These are phyloP conservation scores for Xylaria arbuscula DNA, from an alignment of 2,329 filamentous ascomycete genomes.

Conservation along the genomic window DNA sequence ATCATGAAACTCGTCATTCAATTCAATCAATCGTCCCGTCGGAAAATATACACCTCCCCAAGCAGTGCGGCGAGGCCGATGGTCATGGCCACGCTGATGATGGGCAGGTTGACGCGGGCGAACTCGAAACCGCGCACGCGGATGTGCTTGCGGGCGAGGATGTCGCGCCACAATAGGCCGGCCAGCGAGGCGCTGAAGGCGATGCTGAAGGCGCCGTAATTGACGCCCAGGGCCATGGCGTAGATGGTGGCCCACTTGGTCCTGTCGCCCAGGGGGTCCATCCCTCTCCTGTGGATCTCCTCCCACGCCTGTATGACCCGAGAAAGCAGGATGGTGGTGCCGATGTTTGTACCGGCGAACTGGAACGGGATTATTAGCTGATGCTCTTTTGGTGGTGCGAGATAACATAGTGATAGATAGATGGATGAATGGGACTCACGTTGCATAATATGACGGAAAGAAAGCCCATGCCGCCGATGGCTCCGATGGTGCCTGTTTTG, in stretches of 20 bases:
- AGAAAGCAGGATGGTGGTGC: conserved; percentile 77
- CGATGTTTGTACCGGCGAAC: conserved; percentile 83
- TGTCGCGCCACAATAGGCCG: conserved; percentile 78
- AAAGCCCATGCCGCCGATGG: conserved; percentile 78
- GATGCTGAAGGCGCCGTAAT: conserved; percentile 79
- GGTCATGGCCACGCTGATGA: conserved; percentile 74
- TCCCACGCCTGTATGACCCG: conserved; percentile 77
- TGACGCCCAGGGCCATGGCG: conserved; percentile 78
- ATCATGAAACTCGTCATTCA: conserved; percentile 18
- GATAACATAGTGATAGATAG: too few relatives aligned
- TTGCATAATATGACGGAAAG: conserved; percentile 77
- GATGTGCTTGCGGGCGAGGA: conserved; percentile 75
- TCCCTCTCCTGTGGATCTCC: conserved; percentile 63
- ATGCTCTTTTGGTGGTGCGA: not conserved
- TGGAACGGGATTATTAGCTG: conserved; percentile 48
- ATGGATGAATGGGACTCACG: conserved; percentile 59
- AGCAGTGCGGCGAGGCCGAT: conserved; percentile 65
- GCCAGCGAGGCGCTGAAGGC: conserved; percentile 78
- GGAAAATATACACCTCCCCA: conserved; percentile 67
- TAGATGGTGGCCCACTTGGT: conserved; percentile 81
- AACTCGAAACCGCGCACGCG: conserved; percentile 72
- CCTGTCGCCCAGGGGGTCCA: conserved; percentile 66
- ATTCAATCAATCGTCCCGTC: conserved; percentile 30
- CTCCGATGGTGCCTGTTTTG: conserved; percentile 75
- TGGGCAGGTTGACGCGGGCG: conserved; percentile 74